Evolutionary conservation across 2,329 filamentous ascomycete species (phyloP).

Genomic region (Trichoderma pleuroti): DNA sequence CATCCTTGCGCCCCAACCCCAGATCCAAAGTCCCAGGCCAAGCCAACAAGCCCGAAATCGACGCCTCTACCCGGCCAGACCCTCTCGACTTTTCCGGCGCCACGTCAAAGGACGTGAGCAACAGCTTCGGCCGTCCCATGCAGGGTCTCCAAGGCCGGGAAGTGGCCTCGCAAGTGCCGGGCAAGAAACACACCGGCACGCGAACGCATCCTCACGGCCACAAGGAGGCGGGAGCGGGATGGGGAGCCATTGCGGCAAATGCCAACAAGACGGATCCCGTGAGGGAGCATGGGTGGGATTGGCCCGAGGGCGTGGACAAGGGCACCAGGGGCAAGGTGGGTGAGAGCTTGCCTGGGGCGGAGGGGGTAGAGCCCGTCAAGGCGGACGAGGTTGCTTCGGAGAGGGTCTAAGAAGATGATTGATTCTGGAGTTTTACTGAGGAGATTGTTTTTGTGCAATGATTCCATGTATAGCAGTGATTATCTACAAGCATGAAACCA

Average conservation of each 20-base stretch:
- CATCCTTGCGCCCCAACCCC: constrained; percentile 40
- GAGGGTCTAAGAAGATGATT: neutral
- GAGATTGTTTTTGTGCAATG: neutral
- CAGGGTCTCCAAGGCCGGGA: constrained; percentile 42
- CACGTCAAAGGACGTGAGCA: constrained; percentile 44
- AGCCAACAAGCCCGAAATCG: constrained; percentile 30
- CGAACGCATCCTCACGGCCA: constrained; percentile 22
- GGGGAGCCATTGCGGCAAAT: constrained; percentile 39
- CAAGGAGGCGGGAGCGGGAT: constrained; percentile 36
- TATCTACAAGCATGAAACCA: neutral
- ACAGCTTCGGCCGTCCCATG: constrained; percentile 42
- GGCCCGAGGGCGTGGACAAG: constrained; percentile 16
- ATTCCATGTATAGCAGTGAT: neutral
- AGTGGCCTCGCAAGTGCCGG: constrained; percentile 19
- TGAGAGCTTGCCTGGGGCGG: neutral
- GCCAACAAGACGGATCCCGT: constrained; percentile 25
- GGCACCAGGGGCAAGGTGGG: neutral
- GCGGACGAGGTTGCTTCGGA: constrained; percentile 7
- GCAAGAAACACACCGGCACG: constrained; percentile 33
- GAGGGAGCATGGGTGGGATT: constrained; percentile 26
- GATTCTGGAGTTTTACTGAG: neutral
- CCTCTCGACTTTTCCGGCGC: constrained; percentile 41
- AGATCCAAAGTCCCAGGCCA: constrained; percentile 36
- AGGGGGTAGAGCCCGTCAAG: neutral
- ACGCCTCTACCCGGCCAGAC: constrained; percentile 23